These are phyloP conservation scores for Calvatia gigantea DNA, from an alignment of 768 basidiomycete genomes.

Conservation along the genomic window DNA sequence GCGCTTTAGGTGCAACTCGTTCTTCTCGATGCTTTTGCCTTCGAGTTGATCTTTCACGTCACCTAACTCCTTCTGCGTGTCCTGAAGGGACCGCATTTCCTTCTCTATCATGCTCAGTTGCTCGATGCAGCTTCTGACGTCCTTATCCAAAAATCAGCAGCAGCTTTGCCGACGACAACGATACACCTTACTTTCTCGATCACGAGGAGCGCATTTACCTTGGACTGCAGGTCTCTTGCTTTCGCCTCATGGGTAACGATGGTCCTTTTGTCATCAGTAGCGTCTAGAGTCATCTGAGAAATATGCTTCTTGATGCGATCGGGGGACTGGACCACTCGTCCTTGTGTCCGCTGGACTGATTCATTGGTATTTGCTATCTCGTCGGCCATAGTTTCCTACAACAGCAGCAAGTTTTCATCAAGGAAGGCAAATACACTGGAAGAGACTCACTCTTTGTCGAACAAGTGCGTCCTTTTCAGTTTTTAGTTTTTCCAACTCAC, in stretches of 20 bases:
- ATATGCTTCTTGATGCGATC: slow-evolving; percentile 87
- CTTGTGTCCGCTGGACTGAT: slow-evolving; percentile 56
- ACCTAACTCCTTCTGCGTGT: slow-evolving; percentile 61
- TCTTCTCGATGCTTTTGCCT: slow-evolving; percentile 71
- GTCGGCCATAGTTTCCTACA: slow-evolving; percentile 56
- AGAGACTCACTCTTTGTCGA: slow-evolving; percentile 53
- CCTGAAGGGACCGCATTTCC: slow-evolving; percentile 61
- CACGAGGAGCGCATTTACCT: slow-evolving; percentile 63
- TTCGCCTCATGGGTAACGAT: slow-evolving; percentile 68
- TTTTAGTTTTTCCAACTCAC: slow-evolving; percentile 71
- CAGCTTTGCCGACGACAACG: not conserved
- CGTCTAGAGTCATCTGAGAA: slow-evolving; percentile 63
- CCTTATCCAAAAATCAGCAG: slow-evolving; percentile 36
- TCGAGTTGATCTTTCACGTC: slow-evolving; percentile 68
- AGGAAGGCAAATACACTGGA: not conserved
- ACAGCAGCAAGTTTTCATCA: not conserved
- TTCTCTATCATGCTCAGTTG: slow-evolving; percentile 74
- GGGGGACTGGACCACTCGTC: slow-evolving; percentile 87
- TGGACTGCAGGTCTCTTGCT: slow-evolving; percentile 71
- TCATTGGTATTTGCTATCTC: slow-evolving; percentile 60
- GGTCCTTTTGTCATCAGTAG: slow-evolving; percentile 66
- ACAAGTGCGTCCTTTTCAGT: slow-evolving; percentile 62
- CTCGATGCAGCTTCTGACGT: slow-evolving; percentile 67
- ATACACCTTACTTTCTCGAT: slow-evolving; percentile 63
- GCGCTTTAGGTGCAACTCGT: slow-evolving; percentile 60